Percentiles rank a stretch among this genome's conserved stretches.
Conservation (phyloP, 768 basidiomycete genomes). For the Amanita inopinata region DNA sequence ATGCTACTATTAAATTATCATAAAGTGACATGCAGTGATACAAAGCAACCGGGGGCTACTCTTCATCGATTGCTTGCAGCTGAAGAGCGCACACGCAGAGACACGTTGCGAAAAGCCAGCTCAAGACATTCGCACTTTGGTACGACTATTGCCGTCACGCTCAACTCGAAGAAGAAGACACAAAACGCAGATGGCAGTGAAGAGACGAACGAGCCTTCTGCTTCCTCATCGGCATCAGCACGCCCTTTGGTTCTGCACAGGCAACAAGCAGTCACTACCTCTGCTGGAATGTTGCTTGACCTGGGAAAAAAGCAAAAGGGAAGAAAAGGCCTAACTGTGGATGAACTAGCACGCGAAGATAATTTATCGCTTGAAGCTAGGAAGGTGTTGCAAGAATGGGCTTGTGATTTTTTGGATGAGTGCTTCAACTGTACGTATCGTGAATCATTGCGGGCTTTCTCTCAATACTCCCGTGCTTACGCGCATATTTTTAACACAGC, state of each 20-base stretch:
- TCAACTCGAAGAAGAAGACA: constrained; percentile 47
- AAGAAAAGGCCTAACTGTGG: constrained; percentile 50
- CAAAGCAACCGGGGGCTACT: constrained; percentile 56
- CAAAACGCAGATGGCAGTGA: constrained; percentile 11
- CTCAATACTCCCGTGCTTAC: not conserved
- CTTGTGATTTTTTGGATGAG: constrained; percentile 63
- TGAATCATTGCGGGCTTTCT: constrained; percentile 8
- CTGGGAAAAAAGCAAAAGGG: constrained; percentile 50
- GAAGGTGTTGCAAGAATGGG: constrained; percentile 55
- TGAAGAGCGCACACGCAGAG: constrained; percentile 59
- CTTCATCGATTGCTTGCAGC: constrained; percentile 68
- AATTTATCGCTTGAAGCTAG: constrained; percentile 59
- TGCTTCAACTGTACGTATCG: constrained; percentile 79
- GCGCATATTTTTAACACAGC: constrained; percentile 40
- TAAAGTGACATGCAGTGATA: not conserved
- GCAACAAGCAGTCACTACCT: constrained; percentile 66
- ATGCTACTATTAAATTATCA: constrained; percentile 7
- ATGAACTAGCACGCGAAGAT: constrained; percentile 62
- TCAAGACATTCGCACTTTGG: constrained; percentile 95
- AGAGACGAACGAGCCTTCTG: constrained; percentile 16
- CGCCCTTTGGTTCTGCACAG: constrained; percentile 74
- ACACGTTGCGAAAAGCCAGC: constrained; percentile 40
- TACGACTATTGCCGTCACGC: constrained; percentile 79
- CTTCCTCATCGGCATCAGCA: constrained; percentile 25
- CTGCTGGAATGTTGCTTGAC: constrained; percentile 65